Evolutionary conservation across 768 basidiomycete species (phyloP).

Genomic region (Calocera cornea): DNA sequence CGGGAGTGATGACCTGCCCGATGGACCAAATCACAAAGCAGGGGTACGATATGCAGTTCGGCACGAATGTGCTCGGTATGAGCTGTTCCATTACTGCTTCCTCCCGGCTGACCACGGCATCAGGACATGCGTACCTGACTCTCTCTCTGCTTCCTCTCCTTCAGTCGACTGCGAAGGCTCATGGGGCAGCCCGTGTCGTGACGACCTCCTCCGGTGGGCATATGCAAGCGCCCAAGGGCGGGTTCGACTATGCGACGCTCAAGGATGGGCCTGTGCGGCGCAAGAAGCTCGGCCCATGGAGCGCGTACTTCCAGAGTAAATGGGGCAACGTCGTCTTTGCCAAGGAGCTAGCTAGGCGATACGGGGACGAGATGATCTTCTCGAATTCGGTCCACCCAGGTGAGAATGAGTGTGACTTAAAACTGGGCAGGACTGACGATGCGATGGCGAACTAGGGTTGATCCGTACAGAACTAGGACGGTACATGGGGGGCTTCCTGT

Average conservation of each 20-base stretch:
- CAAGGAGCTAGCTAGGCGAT: conserved; percentile 10
- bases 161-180: background rate
- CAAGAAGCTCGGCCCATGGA: background rate
- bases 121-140: conserved; percentile 12
- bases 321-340: conserved; percentile 15
- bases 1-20: background rate
- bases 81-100: background rate
- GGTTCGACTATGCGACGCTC: conserved; percentile 4
- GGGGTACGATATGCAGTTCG: conserved; percentile 11
- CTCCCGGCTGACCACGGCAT: background rate
- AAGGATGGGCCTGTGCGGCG: background rate
- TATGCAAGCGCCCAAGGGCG: background rate
- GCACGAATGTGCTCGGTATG: conserved; percentile 9
- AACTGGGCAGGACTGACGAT: background rate
- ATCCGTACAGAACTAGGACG: background rate
- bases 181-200: background rate
- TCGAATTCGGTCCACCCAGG: conserved; percentile 15
- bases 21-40: conserved; percentile 1
- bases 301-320: background rate
- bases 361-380: conserved; percentile 12
- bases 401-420: background rate
- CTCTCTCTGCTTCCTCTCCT: conserved; percentile 8
- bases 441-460: background rate
- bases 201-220: background rate
- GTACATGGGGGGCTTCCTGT: background rate